Evolutionary conservation across 1,284 basidiomycete genomes (phyloP).

Genomic region (Somion occarium): DNA sequence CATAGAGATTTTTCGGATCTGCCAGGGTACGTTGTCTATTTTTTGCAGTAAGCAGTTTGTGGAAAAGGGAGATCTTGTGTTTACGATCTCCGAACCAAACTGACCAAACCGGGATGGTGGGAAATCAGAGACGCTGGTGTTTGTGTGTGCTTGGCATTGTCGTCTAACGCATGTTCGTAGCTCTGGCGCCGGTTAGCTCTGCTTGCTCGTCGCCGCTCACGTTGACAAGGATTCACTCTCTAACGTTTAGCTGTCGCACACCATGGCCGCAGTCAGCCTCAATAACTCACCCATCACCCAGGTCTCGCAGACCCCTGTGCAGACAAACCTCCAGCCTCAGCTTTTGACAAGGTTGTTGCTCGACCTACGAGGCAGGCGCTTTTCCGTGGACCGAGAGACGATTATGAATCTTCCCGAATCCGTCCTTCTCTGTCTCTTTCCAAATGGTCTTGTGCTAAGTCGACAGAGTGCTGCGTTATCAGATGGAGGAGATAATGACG

Average conservation of each 20-base stretch:
- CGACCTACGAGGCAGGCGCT: constrained; percentile 87
- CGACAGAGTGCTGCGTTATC: constrained; percentile 75
- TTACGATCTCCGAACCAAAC: not conserved
- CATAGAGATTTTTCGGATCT: not conserved
- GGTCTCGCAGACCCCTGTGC: constrained; percentile 71
- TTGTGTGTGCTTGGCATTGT: too few relatives aligned
- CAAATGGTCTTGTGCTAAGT: constrained; percentile 93
- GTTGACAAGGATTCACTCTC: too few relatives aligned
- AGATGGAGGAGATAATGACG: constrained; percentile 75
- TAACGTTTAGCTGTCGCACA: too few relatives aligned
- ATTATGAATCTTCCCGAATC: constrained; percentile 99
- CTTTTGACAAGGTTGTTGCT: constrained; percentile 84
- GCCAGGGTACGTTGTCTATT: not conserved
- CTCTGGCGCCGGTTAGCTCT: too few relatives aligned
- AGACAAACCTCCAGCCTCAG: constrained; percentile 74
- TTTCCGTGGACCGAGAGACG: constrained; percentile 95
- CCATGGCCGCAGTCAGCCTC: constrained; percentile 47
- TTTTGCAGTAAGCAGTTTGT: not conserved
- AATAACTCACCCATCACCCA: constrained; percentile 82
- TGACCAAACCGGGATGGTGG: too few relatives aligned
- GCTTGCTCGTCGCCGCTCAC: not conserved
- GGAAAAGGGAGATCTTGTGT: not conserved
- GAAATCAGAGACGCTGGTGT: too few relatives aligned
- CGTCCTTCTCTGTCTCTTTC: constrained; percentile 93
- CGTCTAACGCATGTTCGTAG: too few relatives aligned